Conservation (phyloP, 352 stramenopile genomes). For the Phytophthora crassamura region DNA sequence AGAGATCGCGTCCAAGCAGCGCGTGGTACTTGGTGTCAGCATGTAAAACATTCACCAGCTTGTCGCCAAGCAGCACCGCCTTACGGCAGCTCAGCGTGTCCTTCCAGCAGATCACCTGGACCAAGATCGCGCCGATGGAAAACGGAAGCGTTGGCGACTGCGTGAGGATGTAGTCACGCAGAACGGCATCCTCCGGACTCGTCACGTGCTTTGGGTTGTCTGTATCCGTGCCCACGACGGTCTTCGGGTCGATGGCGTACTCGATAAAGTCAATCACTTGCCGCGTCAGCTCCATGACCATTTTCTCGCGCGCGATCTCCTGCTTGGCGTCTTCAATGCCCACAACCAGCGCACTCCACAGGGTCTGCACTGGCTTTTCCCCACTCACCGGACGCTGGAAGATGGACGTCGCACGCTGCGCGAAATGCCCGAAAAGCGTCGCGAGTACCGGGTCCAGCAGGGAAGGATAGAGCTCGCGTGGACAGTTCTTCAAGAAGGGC, state of each 20-base stretch:
- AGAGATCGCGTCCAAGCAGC: slow-evolving; percentile 68
- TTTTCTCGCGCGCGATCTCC: slow-evolving; percentile 74
- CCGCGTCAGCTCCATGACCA: slow-evolving; percentile 73
- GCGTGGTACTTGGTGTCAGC: slow-evolving; percentile 42
- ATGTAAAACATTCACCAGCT: slow-evolving; percentile 68
- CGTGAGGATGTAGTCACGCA: slow-evolving; percentile 70
- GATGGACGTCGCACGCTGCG: slow-evolving; percentile 51
- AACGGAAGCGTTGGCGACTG: slow-evolving; percentile 57
- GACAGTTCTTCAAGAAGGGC: slow-evolving; percentile 76
- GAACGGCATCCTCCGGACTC: slow-evolving; percentile 57
- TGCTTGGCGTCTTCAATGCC: slow-evolving; percentile 74
- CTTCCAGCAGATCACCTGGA: slow-evolving; percentile 75
- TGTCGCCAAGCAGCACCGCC: slow-evolving; percentile 64
- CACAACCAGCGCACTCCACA: slow-evolving; percentile 62
- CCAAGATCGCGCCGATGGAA: slow-evolving; percentile 53
- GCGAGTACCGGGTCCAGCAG: slow-evolving; percentile 71
- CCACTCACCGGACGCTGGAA: slow-evolving; percentile 37
- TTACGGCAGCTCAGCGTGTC: slow-evolving; percentile 76
- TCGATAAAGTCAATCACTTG: slow-evolving; percentile 81
- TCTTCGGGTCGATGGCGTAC: slow-evolving; percentile 75
- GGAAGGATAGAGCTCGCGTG: slow-evolving; percentile 56
- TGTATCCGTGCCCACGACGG: slow-evolving; percentile 70
- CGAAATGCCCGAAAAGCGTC: slow-evolving; percentile 63
- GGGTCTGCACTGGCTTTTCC: slow-evolving; percentile 42
- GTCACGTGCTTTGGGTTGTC: slow-evolving; percentile 82